Base-by-base conservation (phyloP, 345 rosid genomes). In the Litchi chinensis region DNA sequence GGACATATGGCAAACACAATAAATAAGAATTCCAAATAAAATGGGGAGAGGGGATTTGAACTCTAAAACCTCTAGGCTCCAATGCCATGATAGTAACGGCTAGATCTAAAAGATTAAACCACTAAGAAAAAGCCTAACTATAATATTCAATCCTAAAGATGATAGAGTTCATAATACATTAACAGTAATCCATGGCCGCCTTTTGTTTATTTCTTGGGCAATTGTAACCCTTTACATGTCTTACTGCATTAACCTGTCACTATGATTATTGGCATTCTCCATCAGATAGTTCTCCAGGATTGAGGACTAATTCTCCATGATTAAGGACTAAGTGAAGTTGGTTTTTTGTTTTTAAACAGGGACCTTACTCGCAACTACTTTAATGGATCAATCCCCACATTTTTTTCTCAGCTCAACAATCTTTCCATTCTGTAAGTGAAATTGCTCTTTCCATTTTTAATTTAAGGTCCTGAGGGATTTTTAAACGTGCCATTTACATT, bases 341-440 rank as follows among this genome's bases (percentile, higher is more conserved):
- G 40, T 76, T 65, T 40, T 39, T 28, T 71, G 3, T 59, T 59
- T 24, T 40, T 46, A 40, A 24, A 68, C 91, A 96, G 99, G 7
- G 98, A 96, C 79, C 88, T 96, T 44, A 59, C 81, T 18, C 91
- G 91, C 76, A 96, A 94, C 88, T 90, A 82, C 70, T 66, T 96
- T 70, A 89, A 12, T 78, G 99, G 99, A 80, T 39, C 93, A 28
- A 83, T 96, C 54, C 98, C 98, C 10, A 24, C 77, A 10, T 90
- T 80, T n/a, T 80, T 96, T 72, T 79, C 87, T 70, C 82, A 39
- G 71, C 88, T 93, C n/a, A 87, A 90, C 32, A 64, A 65, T 0
- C 93, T 96, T 57, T 5, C 63, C 63, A 8, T n/a, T 57, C 26
- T 59, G 64, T 59, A 59, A 59, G 64, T 59, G 8, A 11, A 46